Percentiles rank a stretch among this genome's conserved stretches.
phyloP scores from a whole-genome alignment of 176 grass and related monocot genomes.

The Canna indica region DNA sequence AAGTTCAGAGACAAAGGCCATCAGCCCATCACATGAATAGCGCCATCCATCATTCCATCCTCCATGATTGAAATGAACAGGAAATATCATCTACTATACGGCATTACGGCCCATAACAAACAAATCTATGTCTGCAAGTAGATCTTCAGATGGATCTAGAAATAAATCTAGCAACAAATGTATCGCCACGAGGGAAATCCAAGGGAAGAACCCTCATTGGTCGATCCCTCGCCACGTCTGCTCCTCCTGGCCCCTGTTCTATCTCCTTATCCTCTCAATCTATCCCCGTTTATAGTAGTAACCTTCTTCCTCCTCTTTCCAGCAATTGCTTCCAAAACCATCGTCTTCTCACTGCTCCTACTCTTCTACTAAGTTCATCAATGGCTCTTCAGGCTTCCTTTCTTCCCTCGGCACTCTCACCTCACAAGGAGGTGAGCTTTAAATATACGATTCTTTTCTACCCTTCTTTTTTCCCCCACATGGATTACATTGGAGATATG shows the following conservation, averaged over 20 bases:
- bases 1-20: neutral
- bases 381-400: constrained; percentile 88
- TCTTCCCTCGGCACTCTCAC: constrained; percentile 60
- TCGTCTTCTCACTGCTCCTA: neutral
- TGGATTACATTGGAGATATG: neutral
- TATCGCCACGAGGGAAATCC: constrained; percentile 41
- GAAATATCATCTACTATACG: neutral
- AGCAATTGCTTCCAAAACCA: neutral
- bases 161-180: neutral
- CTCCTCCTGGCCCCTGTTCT: constrained; percentile 26
- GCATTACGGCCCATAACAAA: neutral
- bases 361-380: neutral
- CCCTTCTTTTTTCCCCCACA: neutral
- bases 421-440: constrained; percentile 58
- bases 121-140: neutral
- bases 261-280: constrained; percentile 58
- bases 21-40: no score
- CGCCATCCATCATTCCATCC: neutral
- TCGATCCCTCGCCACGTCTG: constrained; percentile 23
- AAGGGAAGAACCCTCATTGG: constrained; percentile 42
- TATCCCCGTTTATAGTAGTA: neutral
- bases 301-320: neutral
- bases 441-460: neutral
- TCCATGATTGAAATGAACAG: neutral
- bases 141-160: neutral